Base-by-base conservation (phyloP, 208 protist genomes). In the Novymonas esmeraldas region DNA sequence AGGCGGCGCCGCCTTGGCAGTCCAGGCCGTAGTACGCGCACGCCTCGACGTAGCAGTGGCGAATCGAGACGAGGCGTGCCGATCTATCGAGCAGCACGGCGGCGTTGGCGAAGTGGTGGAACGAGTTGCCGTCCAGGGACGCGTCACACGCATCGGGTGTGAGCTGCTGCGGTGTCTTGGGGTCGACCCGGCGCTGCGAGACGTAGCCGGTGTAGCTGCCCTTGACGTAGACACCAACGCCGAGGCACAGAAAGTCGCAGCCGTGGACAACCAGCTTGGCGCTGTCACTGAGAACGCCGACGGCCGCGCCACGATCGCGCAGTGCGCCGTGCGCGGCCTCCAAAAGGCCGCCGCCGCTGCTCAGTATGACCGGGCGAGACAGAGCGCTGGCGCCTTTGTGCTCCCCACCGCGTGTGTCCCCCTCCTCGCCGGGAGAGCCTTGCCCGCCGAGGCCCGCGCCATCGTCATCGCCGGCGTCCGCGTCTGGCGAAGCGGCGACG, bases 21-120 rank as follows among this genome's bases (percentile, higher is more conserved):
- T 94, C 88, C 16, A 96, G 61, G 1, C 76, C 85, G 75, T 96
- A 96, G 80, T 96, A 86, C 20, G 64, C 87, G 51, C 86, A 96
- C 42, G 85, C 77, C 24, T 74, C 55, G 4, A 93, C 64, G 41
- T 72, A 61, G 70, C 87, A 92, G 31, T 66, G 56, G 26, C 67
- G 56, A 13, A 96, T 36, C 31, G 77, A 64, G 20, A 92, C 86
- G 24, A 82, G 79, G 44, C 73, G 58, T 29, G 88, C 83, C 28
- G 45, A 76, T 42, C 56, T 61, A 26, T 92, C 83, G 31, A 96
- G 39, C 42, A 90, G 31, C 22, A 94, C 48, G 11, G 74, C 87
- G 6, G 85, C 83, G 64, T 71, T 84, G 56, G 75, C 82, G 18
- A 94, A 66, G 63, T 84, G 73, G 39, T 90, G 70, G 36, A 96